phyloP scores from a whole-genome alignment of 2,329 filamentous ascomycete genomes.

The Penicillium sp. region DNA sequence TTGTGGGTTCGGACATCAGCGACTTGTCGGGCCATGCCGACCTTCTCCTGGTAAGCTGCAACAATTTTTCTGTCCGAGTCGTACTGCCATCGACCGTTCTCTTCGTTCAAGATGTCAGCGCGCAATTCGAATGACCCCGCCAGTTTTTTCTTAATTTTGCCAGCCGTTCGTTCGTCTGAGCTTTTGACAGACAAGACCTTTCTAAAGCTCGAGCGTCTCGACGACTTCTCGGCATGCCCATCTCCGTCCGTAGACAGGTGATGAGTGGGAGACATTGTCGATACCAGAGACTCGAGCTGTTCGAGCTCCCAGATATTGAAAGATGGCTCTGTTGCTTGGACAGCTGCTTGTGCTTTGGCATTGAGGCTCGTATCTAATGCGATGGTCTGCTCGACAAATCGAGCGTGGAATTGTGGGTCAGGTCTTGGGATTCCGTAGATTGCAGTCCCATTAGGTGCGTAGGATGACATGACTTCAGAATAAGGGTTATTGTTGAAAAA shows the following conservation, averaged over 20 bases:
- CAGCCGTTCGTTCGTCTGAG: neutral
- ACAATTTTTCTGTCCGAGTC: constrained; percentile 40
- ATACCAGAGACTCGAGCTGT: constrained; percentile 29
- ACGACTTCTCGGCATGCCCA: neutral
- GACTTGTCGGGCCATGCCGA: constrained; percentile 43
- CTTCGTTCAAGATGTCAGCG: constrained; percentile 42
- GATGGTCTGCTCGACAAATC: constrained; percentile 37
- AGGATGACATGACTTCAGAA: constrained; percentile 32
- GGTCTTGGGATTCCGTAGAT: constrained; percentile 25
- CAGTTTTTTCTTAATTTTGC: neutral
- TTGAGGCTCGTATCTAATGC: constrained; percentile 38
- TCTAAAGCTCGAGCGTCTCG: neutral
- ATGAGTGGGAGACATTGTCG: constrained; percentile 5
- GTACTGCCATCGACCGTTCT: constrained; percentile 46
- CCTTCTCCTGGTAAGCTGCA: constrained; percentile 41
- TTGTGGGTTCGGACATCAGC: constrained; percentile 36
- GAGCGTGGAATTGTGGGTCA: constrained; percentile 31
- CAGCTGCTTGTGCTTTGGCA: constrained; percentile 32
- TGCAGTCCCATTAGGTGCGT: constrained; percentile 26
- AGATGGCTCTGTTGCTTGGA: constrained; percentile 37
- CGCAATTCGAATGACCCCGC: constrained; percentile 22
- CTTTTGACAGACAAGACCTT: neutral
- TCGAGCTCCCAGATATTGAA: constrained; percentile 40
- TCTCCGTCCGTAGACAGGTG: neutral
- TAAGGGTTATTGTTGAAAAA: constrained; percentile 38